Percentiles rank a stretch among this genome's conserved stretches.
These are phyloP conservation scores for Gentiana dahurica DNA, from an alignment of 257 asterid species.

Conservation along the genomic window DNA sequence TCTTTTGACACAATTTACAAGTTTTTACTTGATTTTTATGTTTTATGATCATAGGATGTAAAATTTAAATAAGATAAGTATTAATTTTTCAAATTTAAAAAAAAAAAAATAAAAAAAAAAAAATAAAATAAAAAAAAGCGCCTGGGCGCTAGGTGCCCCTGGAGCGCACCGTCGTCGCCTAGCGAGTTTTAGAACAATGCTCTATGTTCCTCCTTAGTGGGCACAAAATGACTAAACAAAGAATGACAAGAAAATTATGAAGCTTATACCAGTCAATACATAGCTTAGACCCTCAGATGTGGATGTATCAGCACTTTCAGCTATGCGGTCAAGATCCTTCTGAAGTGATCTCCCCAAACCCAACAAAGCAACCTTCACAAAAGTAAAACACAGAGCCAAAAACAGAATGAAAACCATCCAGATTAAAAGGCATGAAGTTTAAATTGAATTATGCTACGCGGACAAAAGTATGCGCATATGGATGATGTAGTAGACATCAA, in stretches of 20 bases:
- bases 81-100: too few species aligned
- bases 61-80: too few species aligned
- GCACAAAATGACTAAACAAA: neutral
- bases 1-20: too few species aligned
- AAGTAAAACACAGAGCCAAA: constrained; percentile 2
- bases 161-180: too few species aligned
- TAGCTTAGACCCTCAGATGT: constrained; percentile 79
- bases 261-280: constrained; percentile 71
- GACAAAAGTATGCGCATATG: too few species aligned
- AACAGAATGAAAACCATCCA: constrained; percentile 4
- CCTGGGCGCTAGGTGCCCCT: too few species aligned
- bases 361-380: constrained; percentile 72
- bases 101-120: too few species aligned
- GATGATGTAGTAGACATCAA: constrained; percentile 1
- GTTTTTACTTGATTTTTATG: too few species aligned
- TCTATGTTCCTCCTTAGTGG: neutral
- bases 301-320: constrained; percentile 90
- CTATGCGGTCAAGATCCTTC: constrained; percentile 80
- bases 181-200: too few species aligned
- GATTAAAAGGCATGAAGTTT: neutral
- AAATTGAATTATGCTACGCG: too few species aligned
- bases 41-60: too few species aligned
- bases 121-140: too few species aligned
- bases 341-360: constrained; percentile 91
- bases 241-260: neutral